Percentiles rank a stretch among this genome's conserved stretches.
These are phyloP conservation scores for Tolypocladium sp. DNA, from an alignment of 2,329 filamentous ascomycete species.

Conservation along the genomic window DNA sequence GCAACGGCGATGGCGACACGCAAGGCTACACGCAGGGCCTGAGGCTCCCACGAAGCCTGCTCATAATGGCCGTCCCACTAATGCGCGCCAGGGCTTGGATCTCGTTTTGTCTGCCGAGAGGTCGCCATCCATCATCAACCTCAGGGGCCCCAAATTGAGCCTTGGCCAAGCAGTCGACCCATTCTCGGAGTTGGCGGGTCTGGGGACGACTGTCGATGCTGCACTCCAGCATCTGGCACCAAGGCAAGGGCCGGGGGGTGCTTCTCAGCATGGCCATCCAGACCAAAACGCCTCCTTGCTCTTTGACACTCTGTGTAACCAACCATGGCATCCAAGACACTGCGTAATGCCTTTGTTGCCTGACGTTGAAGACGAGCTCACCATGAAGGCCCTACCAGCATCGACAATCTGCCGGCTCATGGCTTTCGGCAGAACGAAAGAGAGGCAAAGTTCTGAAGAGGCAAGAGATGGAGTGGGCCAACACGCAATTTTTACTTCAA, in stretches of 20 bases:
- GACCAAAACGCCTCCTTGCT: not conserved
- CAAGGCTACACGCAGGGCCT: not conserved
- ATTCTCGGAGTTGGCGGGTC: not conserved
- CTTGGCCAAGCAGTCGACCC: not conserved
- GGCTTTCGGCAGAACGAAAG: not conserved
- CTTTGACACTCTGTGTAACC: not conserved
- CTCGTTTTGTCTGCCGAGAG: not conserved
- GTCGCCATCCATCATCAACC: not conserved
- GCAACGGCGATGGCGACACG: not conserved
- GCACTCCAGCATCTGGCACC: not conserved
- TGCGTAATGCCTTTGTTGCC: not conserved
- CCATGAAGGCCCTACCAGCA: not conserved
- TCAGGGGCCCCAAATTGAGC: not conserved
- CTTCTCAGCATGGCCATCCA: not conserved
- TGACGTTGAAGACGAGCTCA: not conserved
- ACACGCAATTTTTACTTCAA: not conserved
- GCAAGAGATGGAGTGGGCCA: not conserved
- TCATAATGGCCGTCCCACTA: not conserved
- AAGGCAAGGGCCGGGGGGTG: not conserved
- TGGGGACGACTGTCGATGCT: not conserved
- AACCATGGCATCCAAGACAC: not conserved
- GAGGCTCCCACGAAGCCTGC: not conserved
- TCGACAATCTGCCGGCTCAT: not conserved
- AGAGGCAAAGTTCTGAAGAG: not conserved
- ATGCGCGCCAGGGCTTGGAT: not conserved